phyloP scores from a whole-genome alignment of 495 filamentous ascomycete genomes.

The Chaetomium cochliodes region DNA sequence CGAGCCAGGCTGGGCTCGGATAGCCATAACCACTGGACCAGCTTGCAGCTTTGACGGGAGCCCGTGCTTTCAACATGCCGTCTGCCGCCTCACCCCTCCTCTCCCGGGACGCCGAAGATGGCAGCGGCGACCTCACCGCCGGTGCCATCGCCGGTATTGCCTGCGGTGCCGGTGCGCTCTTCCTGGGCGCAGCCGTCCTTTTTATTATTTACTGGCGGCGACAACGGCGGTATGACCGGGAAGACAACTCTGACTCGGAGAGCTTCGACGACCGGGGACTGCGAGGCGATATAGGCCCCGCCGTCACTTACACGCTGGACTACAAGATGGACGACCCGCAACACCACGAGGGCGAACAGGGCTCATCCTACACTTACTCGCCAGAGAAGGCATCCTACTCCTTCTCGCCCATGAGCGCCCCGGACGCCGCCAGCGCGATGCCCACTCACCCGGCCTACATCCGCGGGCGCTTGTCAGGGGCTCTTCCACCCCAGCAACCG shows the following conservation, averaged over 20 bases:
- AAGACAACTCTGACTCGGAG: slow-evolving; percentile 23
- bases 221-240: slow-evolving; percentile 34
- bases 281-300: slow-evolving; percentile 15
- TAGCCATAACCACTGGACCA: background rate
- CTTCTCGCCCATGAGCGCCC: slow-evolving; percentile 25
- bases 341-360: slow-evolving; percentile 30
- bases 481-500: slow-evolving; percentile 14
- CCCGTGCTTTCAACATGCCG: slow-evolving; percentile 8
- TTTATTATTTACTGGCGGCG: slow-evolving; percentile 46
- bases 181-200: slow-evolving; percentile 39
- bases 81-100: slow-evolving; percentile 25
- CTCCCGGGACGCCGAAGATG: slow-evolving; percentile 23
- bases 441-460: slow-evolving; percentile 53
- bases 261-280: slow-evolving; percentile 15
- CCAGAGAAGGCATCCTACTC: slow-evolving; percentile 25
- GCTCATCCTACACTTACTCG: slow-evolving; percentile 31
- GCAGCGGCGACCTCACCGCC: slow-evolving; percentile 35
- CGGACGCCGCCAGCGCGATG: slow-evolving; percentile 32
- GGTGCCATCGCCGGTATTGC: slow-evolving; percentile 50
- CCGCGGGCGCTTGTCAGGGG: slow-evolving; percentile 38
- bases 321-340: slow-evolving; percentile 33
- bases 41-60: background rate
- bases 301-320: slow-evolving; percentile 35
- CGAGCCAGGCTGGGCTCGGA: slow-evolving; percentile 19
- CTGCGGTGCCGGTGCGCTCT: slow-evolving; percentile 39